These are phyloP conservation scores for Penicillium parvum DNA, from an alignment of 495 filamentous ascomycete genomes.

Conservation along the genomic window DNA sequence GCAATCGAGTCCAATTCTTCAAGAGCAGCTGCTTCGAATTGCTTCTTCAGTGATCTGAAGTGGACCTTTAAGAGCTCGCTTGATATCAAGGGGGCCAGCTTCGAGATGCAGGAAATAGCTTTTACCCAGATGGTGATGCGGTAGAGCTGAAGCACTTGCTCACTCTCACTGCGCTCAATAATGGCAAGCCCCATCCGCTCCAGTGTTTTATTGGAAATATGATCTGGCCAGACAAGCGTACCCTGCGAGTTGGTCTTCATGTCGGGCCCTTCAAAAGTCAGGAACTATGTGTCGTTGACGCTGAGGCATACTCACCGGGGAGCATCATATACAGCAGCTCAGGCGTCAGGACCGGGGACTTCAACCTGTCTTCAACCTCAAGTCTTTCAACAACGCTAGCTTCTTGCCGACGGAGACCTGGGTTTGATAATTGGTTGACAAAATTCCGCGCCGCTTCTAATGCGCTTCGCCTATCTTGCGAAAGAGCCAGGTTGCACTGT, in stretches of 20 bases:
- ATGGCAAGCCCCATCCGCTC: slow-evolving; percentile 28
- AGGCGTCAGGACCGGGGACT: slow-evolving; percentile 20
- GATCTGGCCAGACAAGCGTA: slow-evolving; percentile 25
- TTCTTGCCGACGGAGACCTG: slow-evolving; percentile 15
- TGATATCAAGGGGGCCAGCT: slow-evolving; percentile 18
- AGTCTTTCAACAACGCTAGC: slow-evolving; percentile 6
- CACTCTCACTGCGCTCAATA: slow-evolving; percentile 21
- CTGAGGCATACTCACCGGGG: slow-evolving; percentile 13
- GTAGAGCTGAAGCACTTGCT: slow-evolving; percentile 20
- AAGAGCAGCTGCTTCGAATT: slow-evolving; percentile 20
- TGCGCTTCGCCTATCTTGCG: slow-evolving; percentile 21
- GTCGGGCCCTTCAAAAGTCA: slow-evolving; percentile 16
- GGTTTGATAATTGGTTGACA: slow-evolving; percentile 21
- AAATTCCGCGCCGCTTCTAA: slow-evolving; percentile 24
- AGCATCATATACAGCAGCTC: slow-evolving; percentile 31
- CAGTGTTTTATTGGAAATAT: slow-evolving; percentile 22
- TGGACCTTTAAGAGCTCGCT: slow-evolving; percentile 16
- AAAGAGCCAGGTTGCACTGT: slow-evolving; percentile 26
- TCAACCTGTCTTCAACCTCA: slow-evolving; percentile 9
- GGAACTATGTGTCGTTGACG: neutral
- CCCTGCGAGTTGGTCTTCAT: slow-evolving; percentile 24
- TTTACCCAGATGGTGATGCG: slow-evolving; percentile 24
- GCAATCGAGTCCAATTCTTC: slow-evolving; percentile 20
- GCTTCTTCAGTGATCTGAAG: slow-evolving; percentile 20
- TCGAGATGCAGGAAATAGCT: slow-evolving; percentile 21